Evolutionary conservation across 2,329 filamentous ascomycete genomes (phyloP).

Genomic region (Alternaria panax): DNA sequence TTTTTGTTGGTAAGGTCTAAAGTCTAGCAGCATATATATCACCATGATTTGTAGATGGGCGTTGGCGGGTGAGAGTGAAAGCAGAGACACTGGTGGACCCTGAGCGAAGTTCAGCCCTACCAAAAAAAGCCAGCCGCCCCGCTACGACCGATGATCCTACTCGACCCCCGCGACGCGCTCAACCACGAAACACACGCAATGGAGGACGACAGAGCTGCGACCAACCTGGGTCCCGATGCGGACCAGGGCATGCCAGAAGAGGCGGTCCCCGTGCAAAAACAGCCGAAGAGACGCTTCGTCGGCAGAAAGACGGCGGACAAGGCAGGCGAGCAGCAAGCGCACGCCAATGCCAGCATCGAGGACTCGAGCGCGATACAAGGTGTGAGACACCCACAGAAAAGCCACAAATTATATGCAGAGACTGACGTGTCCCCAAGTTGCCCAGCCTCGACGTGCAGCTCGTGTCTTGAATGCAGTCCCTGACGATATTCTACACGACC

Average conservation of each 20-base stretch:
- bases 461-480: conserved; percentile 92
- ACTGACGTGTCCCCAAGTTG: conserved; percentile 59
- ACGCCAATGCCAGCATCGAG: conserved; percentile 58
- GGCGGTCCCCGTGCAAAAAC: conserved; percentile 60
- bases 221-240: conserved; percentile 73
- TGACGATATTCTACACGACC: conserved; percentile 82
- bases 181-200: conserved; percentile 55
- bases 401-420: neutral
- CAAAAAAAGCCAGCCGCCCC: conserved; percentile 24
- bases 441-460: conserved; percentile 74
- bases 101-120: conserved; percentile 21
- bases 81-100: neutral
- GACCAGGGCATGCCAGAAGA: conserved; percentile 68
- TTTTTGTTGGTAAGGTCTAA: neutral
- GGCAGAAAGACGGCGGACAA: conserved; percentile 76
- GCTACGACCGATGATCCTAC: conserved; percentile 23
- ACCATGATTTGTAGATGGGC: neutral
- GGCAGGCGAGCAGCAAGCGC: conserved; percentile 56
- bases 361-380: conserved; percentile 74
- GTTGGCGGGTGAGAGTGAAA: neutral
- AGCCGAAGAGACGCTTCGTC: conserved; percentile 92
- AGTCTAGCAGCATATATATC: neutral
- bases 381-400: conserved; percentile 49
- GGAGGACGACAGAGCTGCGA: conserved; percentile 77
- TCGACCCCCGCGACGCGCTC: conserved; percentile 9